Percentiles rank a stretch among this genome's conserved stretches.
Conservation (phyloP, 1,284 basidiomycete genomes). For the Ganoderma lucidum region DNA sequence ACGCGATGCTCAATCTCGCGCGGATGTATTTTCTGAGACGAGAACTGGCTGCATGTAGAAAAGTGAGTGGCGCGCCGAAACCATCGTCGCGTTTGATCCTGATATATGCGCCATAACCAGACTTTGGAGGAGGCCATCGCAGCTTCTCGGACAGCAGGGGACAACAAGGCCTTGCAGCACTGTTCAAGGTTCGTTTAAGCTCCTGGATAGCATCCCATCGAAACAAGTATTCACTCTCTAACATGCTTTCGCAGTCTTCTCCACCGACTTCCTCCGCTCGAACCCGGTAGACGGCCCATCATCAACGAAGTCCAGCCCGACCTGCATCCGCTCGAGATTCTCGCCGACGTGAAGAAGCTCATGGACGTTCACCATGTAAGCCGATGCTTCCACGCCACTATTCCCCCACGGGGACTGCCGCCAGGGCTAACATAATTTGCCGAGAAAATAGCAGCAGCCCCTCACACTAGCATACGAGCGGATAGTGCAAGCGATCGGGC, state of each 20-base stretch:
- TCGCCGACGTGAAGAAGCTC: constrained; percentile 75
- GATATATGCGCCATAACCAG: constrained; percentile 45
- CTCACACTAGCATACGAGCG: constrained; percentile 72
- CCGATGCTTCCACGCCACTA: constrained; percentile 10
- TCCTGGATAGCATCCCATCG: no score
- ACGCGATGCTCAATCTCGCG: constrained; percentile 78
- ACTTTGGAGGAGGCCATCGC: constrained; percentile 77
- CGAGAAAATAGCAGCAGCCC: constrained; percentile 68
- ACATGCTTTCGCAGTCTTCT: constrained; percentile 58
- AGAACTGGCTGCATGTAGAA: constrained; percentile 71
- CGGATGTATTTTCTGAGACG: constrained; percentile 76
- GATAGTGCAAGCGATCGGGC: constrained; percentile 68
- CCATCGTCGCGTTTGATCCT: constrained; percentile 17
- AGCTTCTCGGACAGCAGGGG: constrained; percentile 73
- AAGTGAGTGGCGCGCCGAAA: constrained; percentile 50
- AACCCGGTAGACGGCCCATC: constrained; percentile 53
- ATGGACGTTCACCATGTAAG: constrained; percentile 61
- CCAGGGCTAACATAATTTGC: neutral
- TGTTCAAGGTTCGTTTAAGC: constrained; percentile 67
- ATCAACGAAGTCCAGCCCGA: constrained; percentile 81
- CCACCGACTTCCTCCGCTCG: constrained; percentile 66
- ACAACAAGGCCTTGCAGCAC: constrained; percentile 76
- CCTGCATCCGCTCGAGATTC: constrained; percentile 76
- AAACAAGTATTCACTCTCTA: neutral
- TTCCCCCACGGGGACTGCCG: neutral